These are phyloP conservation scores for Fusarium tuaranense DNA, from an alignment of 2,329 filamentous ascomycete species.

Conservation along the genomic window DNA sequence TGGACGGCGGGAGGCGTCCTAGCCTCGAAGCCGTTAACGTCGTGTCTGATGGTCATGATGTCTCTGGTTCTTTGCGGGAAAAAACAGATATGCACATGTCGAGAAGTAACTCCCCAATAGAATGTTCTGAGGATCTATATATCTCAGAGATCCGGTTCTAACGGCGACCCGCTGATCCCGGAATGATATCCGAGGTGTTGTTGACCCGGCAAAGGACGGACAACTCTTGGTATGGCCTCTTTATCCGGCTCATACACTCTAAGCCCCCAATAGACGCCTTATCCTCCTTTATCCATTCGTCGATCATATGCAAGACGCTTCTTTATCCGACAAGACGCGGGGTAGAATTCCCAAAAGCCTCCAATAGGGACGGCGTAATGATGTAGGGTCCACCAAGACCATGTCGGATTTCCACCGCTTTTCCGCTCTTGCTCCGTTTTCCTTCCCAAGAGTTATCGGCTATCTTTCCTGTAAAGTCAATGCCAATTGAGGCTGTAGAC, in stretches of 20 bases:
- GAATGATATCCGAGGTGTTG: neutral
- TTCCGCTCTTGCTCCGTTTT: neutral
- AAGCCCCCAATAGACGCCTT: neutral
- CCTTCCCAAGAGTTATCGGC: neutral
- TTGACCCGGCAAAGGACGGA: neutral
- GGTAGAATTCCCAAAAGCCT: neutral
- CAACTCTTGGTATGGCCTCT: neutral
- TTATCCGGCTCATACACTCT: neutral
- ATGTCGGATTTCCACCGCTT: neutral
- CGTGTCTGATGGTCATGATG: slow-evolving; percentile 41
- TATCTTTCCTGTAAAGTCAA: neutral
- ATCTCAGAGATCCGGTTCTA: neutral
- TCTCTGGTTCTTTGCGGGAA: neutral
- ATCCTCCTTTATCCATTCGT: neutral
- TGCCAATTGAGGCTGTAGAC: neutral
- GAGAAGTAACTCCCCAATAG: neutral
- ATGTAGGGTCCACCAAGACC: too few relatives aligned
- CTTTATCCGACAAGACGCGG: slow-evolving; percentile 4
- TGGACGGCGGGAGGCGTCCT: slow-evolving; percentile 16
- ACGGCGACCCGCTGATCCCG: neutral
- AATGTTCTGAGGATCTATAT: neutral
- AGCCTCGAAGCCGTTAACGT: slow-evolving; percentile 13
- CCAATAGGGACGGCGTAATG: too few relatives aligned
- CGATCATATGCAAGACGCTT: neutral
- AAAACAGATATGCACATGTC: neutral